Evolutionary conservation across 306 rosid species (phyloP).

Genomic region (Abrus precatorius): DNA sequence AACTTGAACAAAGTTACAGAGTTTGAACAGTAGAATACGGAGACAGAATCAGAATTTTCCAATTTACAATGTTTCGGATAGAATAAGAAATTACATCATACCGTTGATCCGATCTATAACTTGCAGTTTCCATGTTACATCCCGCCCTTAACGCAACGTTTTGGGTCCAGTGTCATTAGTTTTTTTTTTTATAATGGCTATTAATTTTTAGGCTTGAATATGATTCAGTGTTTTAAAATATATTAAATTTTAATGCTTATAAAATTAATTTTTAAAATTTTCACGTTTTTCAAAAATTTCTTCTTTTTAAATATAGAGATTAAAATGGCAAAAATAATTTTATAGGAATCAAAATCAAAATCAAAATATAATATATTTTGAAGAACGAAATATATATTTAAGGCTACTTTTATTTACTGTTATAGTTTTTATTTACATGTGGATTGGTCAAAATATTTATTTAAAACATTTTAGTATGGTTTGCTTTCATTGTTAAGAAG

Average conservation of each 20-base stretch:
- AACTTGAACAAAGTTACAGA: neutral
- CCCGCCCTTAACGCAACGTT: neutral
- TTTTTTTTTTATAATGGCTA: neutral
- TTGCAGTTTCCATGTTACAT: neutral
- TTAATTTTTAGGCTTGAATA: too few relatives aligned
- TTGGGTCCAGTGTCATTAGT: neutral
- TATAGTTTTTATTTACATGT: too few relatives aligned
- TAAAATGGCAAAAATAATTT: too few relatives aligned
- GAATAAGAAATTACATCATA: neutral
- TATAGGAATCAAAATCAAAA: too few relatives aligned
- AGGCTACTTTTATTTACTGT: too few relatives aligned
- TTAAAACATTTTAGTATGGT: neutral
- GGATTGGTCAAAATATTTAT: neutral
- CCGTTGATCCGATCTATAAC: constrained; percentile 1
- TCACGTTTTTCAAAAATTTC: too few relatives aligned
- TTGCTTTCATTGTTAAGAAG: neutral
- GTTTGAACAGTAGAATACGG: constrained; percentile 2
- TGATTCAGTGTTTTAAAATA: too few relatives aligned
- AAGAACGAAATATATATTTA: too few relatives aligned
- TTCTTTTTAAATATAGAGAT: too few relatives aligned
- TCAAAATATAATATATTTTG: too few relatives aligned
- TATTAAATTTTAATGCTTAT: too few relatives aligned
- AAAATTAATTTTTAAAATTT: too few relatives aligned
- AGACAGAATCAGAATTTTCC: constrained; percentile 5
- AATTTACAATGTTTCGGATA: neutral